phyloP scores from a whole-genome alignment of 768 basidiomycete species.

The Tricholoma hemisulphureum region DNA sequence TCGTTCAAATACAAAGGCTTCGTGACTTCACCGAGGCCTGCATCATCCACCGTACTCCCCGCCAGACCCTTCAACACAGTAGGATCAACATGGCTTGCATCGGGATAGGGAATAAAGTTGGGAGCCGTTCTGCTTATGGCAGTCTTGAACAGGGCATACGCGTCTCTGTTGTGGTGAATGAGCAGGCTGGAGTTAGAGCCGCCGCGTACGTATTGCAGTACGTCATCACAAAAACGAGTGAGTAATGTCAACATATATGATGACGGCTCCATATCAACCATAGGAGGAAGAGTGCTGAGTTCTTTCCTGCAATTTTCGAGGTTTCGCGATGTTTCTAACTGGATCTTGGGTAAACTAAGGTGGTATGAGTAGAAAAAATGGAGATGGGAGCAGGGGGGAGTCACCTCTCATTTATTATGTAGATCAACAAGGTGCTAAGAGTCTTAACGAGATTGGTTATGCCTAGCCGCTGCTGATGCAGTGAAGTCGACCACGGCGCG shows the following conservation, averaged over 20 bases:
- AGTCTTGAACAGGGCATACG: conserved; percentile 28
- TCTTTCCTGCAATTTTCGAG: conserved; percentile 27
- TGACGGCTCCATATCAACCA: conserved; percentile 33
- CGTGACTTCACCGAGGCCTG: too few species aligned
- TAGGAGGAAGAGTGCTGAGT: conserved; percentile 27
- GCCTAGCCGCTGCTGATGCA: conserved; percentile 31
- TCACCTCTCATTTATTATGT: conserved; percentile 33
- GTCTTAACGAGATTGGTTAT: conserved; percentile 32
- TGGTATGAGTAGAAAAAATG: not conserved
- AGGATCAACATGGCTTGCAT: not conserved
- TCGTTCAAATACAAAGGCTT: conserved; percentile 28
- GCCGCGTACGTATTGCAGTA: conserved; percentile 30
- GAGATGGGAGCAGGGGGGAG: not conserved
- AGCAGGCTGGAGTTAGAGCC: conserved; percentile 21
- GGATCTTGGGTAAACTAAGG: conserved; percentile 30
- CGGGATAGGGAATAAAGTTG: conserved; percentile 30
- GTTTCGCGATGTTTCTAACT: conserved; percentile 19
- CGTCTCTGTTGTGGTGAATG: conserved; percentile 30
- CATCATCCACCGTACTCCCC: conserved; percentile 4
- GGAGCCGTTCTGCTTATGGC: conserved; percentile 34
- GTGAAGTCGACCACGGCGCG: conserved; percentile 35
- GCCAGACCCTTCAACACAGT: not conserved
- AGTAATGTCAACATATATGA: conserved; percentile 36
- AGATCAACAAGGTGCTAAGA: conserved; percentile 35
- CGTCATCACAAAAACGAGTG: conserved; percentile 30